Percentiles rank a stretch among this genome's conserved stretches.
Evolutionary conservation across 345 rosid genomes (phyloP).

Genomic region (Erodium maritimum): DNA sequence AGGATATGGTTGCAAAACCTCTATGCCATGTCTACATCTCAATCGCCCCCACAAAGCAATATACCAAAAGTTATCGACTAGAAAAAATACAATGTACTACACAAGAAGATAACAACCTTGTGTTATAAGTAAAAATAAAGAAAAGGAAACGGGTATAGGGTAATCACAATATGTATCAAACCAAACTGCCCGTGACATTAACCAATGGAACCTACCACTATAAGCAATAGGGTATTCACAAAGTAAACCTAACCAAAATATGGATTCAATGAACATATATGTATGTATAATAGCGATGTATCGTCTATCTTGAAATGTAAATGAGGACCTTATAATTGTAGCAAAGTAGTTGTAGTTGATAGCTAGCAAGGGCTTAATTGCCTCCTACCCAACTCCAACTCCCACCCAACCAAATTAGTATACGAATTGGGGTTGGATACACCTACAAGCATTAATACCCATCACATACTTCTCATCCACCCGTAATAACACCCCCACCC

Average conservation of each 20-base stretch:
- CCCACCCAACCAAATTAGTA: conserved; percentile 23
- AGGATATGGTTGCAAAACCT: no score
- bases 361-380: conserved; percentile 26
- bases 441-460: conserved; percentile 33
- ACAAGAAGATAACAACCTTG: no score
- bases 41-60: no score
- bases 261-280: neutral
- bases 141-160: no score
- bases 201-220: neutral
- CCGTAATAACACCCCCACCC: conserved; percentile 7
- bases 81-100: no score
- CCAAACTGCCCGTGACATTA: no score
- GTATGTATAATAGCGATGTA: conserved; percentile 6
- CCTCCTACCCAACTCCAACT: conserved; percentile 31
- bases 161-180: no score
- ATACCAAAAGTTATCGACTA: no score
- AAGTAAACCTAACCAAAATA: neutral
- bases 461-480: conserved; percentile 11
- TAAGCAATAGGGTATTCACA: neutral
- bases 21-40: no score
- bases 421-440: conserved; percentile 26
- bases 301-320: conserved; percentile 4
- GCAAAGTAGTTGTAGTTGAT: conserved; percentile 10
- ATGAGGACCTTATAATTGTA: conserved; percentile 7
- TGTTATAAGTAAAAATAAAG: no score